Base-by-base conservation (phyloP, 2,329 filamentous ascomycete species). In the Exophiala bonariae region DNA sequence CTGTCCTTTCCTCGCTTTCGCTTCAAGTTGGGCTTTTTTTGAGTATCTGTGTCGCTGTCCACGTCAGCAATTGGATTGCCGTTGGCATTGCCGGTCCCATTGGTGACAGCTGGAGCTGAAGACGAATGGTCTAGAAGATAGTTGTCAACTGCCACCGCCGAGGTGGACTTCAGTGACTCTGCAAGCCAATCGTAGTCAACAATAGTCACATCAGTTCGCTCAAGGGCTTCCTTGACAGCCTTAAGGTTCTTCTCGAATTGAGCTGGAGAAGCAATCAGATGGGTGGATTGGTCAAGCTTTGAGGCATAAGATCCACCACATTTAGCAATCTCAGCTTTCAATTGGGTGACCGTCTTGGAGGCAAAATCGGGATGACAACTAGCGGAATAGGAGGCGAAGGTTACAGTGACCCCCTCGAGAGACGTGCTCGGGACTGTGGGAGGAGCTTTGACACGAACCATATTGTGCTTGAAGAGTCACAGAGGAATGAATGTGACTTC, bases 221-320 rank as follows among this genome's bases (percentile, higher is more conserved):
- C n/a, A 32, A 41, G 22, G 10, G 47, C 36, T 18, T 50, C 42
- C 8, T 40, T 40, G 33, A 50, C 34, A 7, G 42, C 42, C 20
- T 26, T 34, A 10, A 44, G 22, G n/a, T 61, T 61, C 22, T 64
- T 68, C 9, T 68, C 60, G 2, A 64, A 60, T n/a, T 70, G 68
- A 26, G 63, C 67, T 31, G 61, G 49, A 1, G 63, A 69, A 1
- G 65, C 61, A 3, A 73, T 45, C 4, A 73, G 49, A 54, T 72
- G 69, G 1, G 69, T 73, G 43, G 64, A 65, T 2, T 59, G 47
- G 14, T 59, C 56, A 2, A 72, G 58, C 1, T 61, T 60, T 2
- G 61, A 14, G 13, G 44, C 63, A 28, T 67, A 68, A 2, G 47
- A 59, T 2, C 67, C 70, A 8, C 68, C 67, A 36, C 63, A 59